phyloP scores from a whole-genome alignment of 352 stramenopile species.

The Pythium plurisporium region DNA sequence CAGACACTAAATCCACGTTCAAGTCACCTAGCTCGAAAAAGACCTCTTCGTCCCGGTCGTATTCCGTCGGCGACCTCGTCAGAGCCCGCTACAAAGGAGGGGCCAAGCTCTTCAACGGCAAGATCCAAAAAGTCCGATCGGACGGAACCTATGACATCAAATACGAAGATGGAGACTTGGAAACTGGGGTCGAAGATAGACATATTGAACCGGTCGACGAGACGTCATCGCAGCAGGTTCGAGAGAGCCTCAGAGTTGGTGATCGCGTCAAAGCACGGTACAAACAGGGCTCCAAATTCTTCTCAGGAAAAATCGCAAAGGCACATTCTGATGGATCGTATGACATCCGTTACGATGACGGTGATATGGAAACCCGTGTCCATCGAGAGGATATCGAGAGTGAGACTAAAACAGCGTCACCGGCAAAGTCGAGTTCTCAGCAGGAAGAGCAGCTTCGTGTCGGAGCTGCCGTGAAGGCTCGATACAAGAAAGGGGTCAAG shows the following conservation, averaged over 20 bases:
- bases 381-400: conserved; percentile 29
- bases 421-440: conserved; percentile 1
- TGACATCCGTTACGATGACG: conserved; percentile 67
- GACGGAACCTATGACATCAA: conserved; percentile 70
- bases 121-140: conserved; percentile 40
- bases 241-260: conserved; percentile 11
- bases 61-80: conserved; percentile 29
- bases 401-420: conserved; percentile 4
- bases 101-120: conserved; percentile 40
- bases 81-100: conserved; percentile 49
- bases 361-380: conserved; percentile 48
- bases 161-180: conserved; percentile 56
- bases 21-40: conserved; percentile 3
- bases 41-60: neutral
- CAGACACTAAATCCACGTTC: neutral
- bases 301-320: conserved; percentile 41
- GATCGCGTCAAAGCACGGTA: conserved; percentile 43
- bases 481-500: conserved; percentile 66
- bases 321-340: conserved; percentile 52
- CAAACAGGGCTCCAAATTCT: conserved; percentile 43
- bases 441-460: conserved; percentile 2
- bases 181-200: conserved; percentile 23
- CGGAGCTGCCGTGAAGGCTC: conserved; percentile 42
- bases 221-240: neutral
- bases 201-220: conserved; percentile 5